Evolutionary conservation across 2,329 filamentous ascomycete species (phyloP), one percentile per base, ranked within the genome.

Genomic region (Hyphodiscus sp.): DNA sequence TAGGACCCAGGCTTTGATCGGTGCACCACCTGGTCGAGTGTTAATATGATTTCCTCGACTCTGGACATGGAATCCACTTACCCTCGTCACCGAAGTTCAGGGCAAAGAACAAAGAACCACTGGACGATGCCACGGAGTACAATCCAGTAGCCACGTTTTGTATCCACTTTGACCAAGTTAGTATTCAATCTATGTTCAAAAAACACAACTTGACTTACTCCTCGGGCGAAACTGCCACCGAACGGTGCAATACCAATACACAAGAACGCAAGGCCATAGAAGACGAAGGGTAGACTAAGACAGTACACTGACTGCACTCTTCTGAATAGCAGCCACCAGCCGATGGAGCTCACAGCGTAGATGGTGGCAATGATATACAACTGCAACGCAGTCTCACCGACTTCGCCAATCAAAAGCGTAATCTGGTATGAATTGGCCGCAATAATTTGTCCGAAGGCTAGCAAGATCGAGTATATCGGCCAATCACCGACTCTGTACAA

Each of bases 361-460:
- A 83, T 78, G 8, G 72, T 75, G 0, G 81, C 81, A 38, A 84
- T 78, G 47, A 75, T 73, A 67, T 86, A 86, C 0, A 86, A 71
- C 61, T 82, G 80, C 30, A 70, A 67, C 3, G 81, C 78, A 1
- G 76, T 76, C 64, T 85, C 75, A 52, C 80, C 82, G 19, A 81
- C 73, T 60, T 82, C 77, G 18, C 83, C 83, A 0, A 81, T 82
- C 19, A 87, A 73, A n/a, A 87, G 73, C 0, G 82, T 84, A 63
- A 86, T 81, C 63, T 86, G 83, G 67, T 85, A 85, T 0, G 81
- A 85, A 67, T 84, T 85, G 53, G 81, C 79, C 1, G 82, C 80
- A 48, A 85, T 78, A 56, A 85, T 80, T 61, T 85, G 82, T 20
- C 80, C 79, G 43, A 62, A 72, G 9, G 80, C 80, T 18, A 85